phyloP scores from a whole-genome alignment of 2,329 filamentous ascomycete species.

The Aspergillus niger region DNA sequence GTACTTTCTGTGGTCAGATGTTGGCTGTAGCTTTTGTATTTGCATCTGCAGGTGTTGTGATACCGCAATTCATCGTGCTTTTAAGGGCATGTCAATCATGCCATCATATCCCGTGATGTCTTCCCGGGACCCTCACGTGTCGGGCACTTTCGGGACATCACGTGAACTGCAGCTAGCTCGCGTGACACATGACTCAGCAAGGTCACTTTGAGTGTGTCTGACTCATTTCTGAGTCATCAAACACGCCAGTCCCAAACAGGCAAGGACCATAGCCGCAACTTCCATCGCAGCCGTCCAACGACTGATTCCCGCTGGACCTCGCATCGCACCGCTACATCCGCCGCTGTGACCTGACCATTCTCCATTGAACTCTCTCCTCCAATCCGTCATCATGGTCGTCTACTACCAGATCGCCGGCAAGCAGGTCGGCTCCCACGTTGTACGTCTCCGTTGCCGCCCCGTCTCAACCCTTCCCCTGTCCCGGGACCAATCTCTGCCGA shows the following conservation, averaged over 20 bases:
- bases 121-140: conserved; percentile 20
- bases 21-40: neutral
- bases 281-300: conserved; percentile 19
- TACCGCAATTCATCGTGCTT: no score
- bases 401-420: conserved; percentile 55
- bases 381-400: conserved; percentile 51
- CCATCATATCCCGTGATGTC: conserved; percentile 9
- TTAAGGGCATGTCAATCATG: neutral
- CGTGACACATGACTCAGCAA: conserved; percentile 10
- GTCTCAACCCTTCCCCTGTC: conserved; percentile 27
- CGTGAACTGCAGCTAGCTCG: conserved; percentile 13
- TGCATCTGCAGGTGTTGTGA: neutral
- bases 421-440: conserved; percentile 55
- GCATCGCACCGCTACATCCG: conserved; percentile 32
- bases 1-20: neutral
- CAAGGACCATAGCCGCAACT: conserved; percentile 20
- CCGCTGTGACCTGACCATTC: conserved; percentile 12
- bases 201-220: neutral
- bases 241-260: conserved; percentile 12
- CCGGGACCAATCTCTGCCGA: conserved; percentile 6
- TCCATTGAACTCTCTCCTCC: conserved; percentile 19
- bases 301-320: conserved; percentile 26
- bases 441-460: conserved; percentile 37
- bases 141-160: conserved; percentile 26
- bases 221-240: conserved; percentile 3